These are phyloP conservation scores for Claviceps citrina DNA, from an alignment of 2,329 filamentous ascomycete genomes.

Conservation along the genomic window DNA sequence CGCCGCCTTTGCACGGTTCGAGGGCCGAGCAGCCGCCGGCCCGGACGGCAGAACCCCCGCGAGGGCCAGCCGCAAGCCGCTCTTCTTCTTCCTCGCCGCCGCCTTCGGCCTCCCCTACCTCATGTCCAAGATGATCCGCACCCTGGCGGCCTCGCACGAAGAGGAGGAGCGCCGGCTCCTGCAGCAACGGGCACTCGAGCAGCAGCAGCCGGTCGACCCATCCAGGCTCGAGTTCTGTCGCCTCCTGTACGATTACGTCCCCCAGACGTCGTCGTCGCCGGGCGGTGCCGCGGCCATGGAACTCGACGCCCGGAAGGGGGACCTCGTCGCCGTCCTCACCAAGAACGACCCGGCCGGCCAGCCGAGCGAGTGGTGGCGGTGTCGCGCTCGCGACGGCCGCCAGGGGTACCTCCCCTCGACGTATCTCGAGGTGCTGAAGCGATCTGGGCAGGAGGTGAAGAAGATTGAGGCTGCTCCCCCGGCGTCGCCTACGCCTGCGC, in stretches of 20 bases:
- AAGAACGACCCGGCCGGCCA: conserved; percentile 88
- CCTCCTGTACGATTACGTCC: conserved; percentile 83
- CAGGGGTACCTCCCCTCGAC: conserved; percentile 85
- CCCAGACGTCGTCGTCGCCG: too few species aligned
- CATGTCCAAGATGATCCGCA: conserved; percentile 88
- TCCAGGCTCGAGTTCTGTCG: conserved; percentile 93
- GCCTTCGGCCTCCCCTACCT: conserved; percentile 92
- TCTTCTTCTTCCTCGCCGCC: conserved; percentile 87
- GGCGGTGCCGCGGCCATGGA: conserved; percentile 52
- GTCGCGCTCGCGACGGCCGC: conserved; percentile 73
- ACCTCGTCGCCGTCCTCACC: conserved; percentile 83
- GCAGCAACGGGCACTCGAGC: conserved; percentile 35
- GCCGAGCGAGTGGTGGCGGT: conserved; percentile 93
- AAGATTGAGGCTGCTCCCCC: conserved; percentile 34
- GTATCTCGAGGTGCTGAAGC: conserved; percentile 63
- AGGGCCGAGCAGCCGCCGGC: conserved; percentile 44
- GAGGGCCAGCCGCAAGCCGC: conserved; percentile 80
- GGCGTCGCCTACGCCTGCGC: conserved; percentile 17
- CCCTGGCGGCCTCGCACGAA: conserved; percentile 70
- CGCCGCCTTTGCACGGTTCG: conserved; percentile 78
- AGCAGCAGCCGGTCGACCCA: conserved; percentile 54
- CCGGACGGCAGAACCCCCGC: conserved; percentile 49
- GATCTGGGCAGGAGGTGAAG: conserved; percentile 34
- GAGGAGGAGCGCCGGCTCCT: conserved; percentile 54
- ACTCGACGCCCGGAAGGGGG: conserved; percentile 82